Percentiles rank a stretch among this genome's conserved stretches.
Evolutionary conservation across 2,329 filamentous ascomycete species (phyloP).

Genomic region (Fusarium sp.): DNA sequence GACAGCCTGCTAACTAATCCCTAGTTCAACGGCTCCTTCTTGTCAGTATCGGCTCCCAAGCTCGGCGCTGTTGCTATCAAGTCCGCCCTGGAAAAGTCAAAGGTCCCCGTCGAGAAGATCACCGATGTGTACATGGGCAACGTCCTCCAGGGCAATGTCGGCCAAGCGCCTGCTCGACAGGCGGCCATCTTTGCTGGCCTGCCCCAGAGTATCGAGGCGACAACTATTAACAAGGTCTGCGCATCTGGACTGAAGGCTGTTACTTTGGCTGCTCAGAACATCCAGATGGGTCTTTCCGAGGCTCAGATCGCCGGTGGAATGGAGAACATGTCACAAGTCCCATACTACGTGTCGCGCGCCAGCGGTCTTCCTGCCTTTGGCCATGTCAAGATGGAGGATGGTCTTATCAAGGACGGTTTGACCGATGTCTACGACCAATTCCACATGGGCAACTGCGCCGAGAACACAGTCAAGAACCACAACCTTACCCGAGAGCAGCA

Average conservation of each 20-base stretch:
- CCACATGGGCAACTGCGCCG: slow-evolving; percentile 98
- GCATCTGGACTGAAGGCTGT: slow-evolving; percentile 95
- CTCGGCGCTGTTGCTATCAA: slow-evolving; percentile 93
- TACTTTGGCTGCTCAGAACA: slow-evolving; percentile 89
- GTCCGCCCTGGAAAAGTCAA: slow-evolving; percentile 87
- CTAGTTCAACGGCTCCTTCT: slow-evolving; percentile 94
- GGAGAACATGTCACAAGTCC: slow-evolving; percentile 97
- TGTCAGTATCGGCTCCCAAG: slow-evolving; percentile 83
- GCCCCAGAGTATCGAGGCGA: slow-evolving; percentile 82
- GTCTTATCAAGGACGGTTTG: slow-evolving; percentile 91
- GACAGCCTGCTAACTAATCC: not conserved
- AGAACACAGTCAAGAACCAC: slow-evolving; percentile 92
- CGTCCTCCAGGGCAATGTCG: slow-evolving; percentile 84
- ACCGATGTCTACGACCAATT: slow-evolving; percentile 97
- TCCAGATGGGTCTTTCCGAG: slow-evolving; percentile 89
- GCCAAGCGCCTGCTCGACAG: slow-evolving; percentile 92
- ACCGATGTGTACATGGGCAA: slow-evolving; percentile 98
- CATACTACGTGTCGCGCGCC: slow-evolving; percentile 89
- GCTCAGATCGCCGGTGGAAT: slow-evolving; percentile 94
- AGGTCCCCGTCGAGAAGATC: slow-evolving; percentile 82
- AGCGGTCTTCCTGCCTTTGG: slow-evolving; percentile 87
- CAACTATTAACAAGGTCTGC: slow-evolving; percentile 98
- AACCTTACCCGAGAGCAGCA: slow-evolving; percentile 85
- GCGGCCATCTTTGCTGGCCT: slow-evolving; percentile 90
- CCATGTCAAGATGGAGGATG: slow-evolving; percentile 88